A percentile compares a stretch with the other conserved stretches of the same genome.
phyloP scores from a whole-genome alignment of 2,329 filamentous ascomycete species.

The Orbilia oligospora region DNA sequence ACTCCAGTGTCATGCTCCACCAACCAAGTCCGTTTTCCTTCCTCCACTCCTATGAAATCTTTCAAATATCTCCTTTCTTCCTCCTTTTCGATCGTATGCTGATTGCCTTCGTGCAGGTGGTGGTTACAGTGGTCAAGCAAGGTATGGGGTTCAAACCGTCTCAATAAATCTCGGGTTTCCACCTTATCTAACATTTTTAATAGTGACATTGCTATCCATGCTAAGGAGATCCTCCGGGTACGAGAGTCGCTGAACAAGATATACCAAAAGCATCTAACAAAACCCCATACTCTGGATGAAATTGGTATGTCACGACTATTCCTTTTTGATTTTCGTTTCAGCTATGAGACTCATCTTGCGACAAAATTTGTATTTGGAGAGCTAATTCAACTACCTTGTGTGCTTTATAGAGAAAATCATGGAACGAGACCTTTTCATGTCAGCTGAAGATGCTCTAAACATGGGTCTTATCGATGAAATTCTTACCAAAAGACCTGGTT shows the following conservation, averaged over 20 bases:
- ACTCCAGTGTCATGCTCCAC: slow-evolving; percentile 96
- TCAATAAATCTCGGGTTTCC: slow-evolving; percentile 1
- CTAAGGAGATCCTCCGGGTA: slow-evolving; percentile 92
- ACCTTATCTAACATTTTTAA: slow-evolving; percentile 21
- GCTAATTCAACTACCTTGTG: neutral
- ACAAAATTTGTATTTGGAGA: neutral
- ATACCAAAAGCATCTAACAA: slow-evolving; percentile 87
- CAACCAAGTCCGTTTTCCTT: slow-evolving; percentile 75
- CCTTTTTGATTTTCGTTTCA: neutral
- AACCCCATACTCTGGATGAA: slow-evolving; percentile 80
- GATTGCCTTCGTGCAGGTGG: slow-evolving; percentile 61
- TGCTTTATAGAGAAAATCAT: slow-evolving; percentile 80
- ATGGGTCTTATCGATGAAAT: slow-evolving; percentile 95
- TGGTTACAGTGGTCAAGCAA: slow-evolving; percentile 77
- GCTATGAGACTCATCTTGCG: neutral
- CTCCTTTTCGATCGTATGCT: slow-evolving; percentile 5
- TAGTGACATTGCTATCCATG: slow-evolving; percentile 91
- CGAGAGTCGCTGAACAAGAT: slow-evolving; percentile 90
- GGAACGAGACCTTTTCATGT: slow-evolving; percentile 96
- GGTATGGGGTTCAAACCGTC: slow-evolving; percentile 61
- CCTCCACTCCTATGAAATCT: neutral
- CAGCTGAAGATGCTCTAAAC: slow-evolving; percentile 87
- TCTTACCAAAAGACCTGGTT: slow-evolving; percentile 74
- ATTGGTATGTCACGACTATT: slow-evolving; percentile 69
- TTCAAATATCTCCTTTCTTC: neutral